Percentiles rank a stretch among this genome's conserved stretches.
phyloP scores from a whole-genome alignment of 192 early-diverging fungal genomes.

The Entomortierella parvispora region DNA sequence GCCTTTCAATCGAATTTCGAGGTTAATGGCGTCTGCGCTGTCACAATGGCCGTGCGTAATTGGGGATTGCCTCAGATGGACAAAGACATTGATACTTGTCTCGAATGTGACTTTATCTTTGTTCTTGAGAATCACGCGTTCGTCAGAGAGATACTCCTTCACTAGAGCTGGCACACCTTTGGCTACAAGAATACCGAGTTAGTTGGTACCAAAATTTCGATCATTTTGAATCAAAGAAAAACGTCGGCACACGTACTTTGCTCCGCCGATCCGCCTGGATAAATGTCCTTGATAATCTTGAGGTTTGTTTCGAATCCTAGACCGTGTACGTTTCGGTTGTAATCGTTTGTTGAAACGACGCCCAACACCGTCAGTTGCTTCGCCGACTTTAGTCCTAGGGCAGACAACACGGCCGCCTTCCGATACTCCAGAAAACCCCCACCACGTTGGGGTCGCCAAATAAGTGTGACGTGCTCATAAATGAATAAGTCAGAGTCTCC shows the following conservation, averaged over 20 bases:
- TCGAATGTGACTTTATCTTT: background rate
- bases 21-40: background rate
- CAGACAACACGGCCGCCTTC: no score
- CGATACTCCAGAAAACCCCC: conserved; percentile 7
- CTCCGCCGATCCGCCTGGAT: background rate
- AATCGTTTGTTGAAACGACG: no score
- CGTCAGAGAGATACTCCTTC: background rate
- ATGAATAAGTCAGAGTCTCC: no score
- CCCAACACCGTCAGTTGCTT: conserved; percentile 1
- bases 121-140: background rate
- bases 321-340: conserved; percentile 1
- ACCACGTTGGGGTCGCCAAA: conserved; percentile 7
- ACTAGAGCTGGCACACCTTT: background rate
- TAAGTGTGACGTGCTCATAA: background rate
- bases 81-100: background rate
- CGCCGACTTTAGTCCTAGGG: background rate
- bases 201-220: background rate
- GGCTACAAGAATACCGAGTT: no score
- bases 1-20: no score
- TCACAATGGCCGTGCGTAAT: background rate
- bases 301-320: conserved; percentile 5
- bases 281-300: conserved; percentile 5
- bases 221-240: background rate
- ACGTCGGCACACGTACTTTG: background rate
- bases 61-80: background rate